phyloP scores from a whole-genome alignment of 352 stramenopile species.

The Halophytophthora batemanensis region DNA sequence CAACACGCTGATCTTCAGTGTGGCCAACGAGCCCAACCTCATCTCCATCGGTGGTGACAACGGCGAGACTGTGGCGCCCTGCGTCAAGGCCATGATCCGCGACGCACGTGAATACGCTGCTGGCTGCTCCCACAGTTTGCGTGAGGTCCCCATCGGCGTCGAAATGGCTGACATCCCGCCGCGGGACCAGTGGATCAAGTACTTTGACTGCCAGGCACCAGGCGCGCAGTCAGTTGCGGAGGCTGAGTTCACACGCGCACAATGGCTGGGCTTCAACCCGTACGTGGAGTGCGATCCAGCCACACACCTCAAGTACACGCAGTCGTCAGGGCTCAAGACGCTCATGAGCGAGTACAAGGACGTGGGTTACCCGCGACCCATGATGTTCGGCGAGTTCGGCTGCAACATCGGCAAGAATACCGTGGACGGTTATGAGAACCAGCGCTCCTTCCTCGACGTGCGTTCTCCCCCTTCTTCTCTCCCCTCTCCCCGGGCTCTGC shows the following conservation, averaged over 20 bases:
- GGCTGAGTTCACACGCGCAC: conserved; percentile 38
- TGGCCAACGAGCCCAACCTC: conserved; percentile 72
- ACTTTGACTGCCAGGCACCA: conserved; percentile 62
- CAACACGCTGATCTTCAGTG: conserved; percentile 62
- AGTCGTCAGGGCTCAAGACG: conserved; percentile 45
- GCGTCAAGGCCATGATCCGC: conserved; percentile 68
- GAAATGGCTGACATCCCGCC: conserved; percentile 71
- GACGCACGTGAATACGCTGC: conserved; percentile 51
- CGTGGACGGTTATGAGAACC: conserved; percentile 55
- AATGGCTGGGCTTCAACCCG: conserved; percentile 52
- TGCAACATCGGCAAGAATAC: conserved; percentile 64
- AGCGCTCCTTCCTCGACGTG: conserved; percentile 67
- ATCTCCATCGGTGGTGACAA: conserved; percentile 33
- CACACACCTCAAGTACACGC: conserved; percentile 37
- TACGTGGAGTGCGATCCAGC: conserved; percentile 59
- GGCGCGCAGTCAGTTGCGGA: conserved; percentile 8
- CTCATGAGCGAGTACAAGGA: conserved; percentile 60
- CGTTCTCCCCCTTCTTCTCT: conserved; percentile 1
- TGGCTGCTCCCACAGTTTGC: conserved; percentile 35
- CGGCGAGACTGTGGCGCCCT: conserved; percentile 49
- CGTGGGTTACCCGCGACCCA: conserved; percentile 40
- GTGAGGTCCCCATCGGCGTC: conserved; percentile 65
- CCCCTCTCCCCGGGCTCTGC: too few species aligned
- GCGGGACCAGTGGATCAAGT: conserved; percentile 57
- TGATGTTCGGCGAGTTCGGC: conserved; percentile 74